Base-by-base conservation (phyloP, 2,329 filamentous ascomycete species). In the Cladophialophora chaetospira region DNA sequence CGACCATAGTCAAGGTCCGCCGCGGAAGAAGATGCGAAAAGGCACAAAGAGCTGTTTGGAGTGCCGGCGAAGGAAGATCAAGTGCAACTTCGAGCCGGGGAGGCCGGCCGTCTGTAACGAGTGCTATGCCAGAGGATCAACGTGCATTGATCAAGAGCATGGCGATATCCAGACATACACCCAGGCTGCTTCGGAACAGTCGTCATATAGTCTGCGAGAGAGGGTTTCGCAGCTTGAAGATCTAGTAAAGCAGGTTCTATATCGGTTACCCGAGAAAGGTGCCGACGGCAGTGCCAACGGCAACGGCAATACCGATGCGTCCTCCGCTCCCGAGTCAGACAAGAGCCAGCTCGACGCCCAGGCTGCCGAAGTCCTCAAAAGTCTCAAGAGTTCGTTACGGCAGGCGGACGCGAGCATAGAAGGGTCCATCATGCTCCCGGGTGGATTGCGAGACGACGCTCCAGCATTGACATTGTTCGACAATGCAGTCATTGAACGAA, bases 11-110 rank as follows among this genome's bases (percentile, higher is more conserved):
- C 66, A 71, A 43, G 72, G 65, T 1, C 72, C 69, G 2, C 66
- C 71, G n/a, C 69, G 69, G 29, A 75, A 75, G 65, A 75, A 69
- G 59, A 75, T 76, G 72, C 66, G 73, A 42, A 76, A 75, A 42
- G 73, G 73, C 17, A 76, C 73, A 19, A 74, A 71, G 58, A 75
- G 73, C 57, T 76, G 73, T 63, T 63, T 67, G 46, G 73, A 75
- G 66, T 76, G 73, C 71, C 66, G 73, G 38, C 68, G 73, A 51
- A 70, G 73, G 36, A 76, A 76, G 58, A 75, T 75, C 54, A 72
- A 73, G 54, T 76, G 73, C 55, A 74, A 70, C n/a, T 73, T 70
- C 38, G 66, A 69, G 45, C 53, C 68, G 11, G 67, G 68, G 44
- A 63, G 69, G 29, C 65, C 67, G 3, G 68, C 66, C 17, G 53